These are phyloP conservation scores for Delphinella strobiligena DNA, from an alignment of 2,329 filamentous ascomycete genomes.

Conservation along the genomic window DNA sequence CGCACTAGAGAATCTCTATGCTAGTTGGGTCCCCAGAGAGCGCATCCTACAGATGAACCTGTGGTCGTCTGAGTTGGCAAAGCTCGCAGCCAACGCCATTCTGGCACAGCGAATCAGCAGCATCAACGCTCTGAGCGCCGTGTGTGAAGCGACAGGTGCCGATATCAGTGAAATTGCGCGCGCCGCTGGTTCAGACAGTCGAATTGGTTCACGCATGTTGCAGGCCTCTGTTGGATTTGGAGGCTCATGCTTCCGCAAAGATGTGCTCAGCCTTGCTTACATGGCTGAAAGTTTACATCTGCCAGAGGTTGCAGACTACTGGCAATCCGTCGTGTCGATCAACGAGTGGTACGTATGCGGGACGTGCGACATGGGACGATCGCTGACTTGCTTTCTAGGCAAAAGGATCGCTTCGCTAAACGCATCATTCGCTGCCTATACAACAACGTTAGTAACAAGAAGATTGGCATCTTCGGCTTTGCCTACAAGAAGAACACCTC, in stretches of 20 bases:
- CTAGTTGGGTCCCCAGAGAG: slow-evolving; percentile 54
- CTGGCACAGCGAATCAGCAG: slow-evolving; percentile 69
- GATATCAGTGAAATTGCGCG: slow-evolving; percentile 61
- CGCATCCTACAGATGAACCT: slow-evolving; percentile 62
- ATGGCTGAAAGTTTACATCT: slow-evolving; percentile 58
- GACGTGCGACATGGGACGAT: too few species aligned
- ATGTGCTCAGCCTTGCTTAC: slow-evolving; percentile 62
- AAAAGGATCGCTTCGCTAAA: slow-evolving; percentile 55
- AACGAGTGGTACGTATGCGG: slow-evolving; percentile 62
- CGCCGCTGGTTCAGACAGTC: slow-evolving; percentile 53
- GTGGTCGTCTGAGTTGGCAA: slow-evolving; percentile 68
- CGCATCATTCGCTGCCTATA: slow-evolving; percentile 56
- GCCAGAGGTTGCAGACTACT: slow-evolving; percentile 62
- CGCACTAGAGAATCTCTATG: slow-evolving; percentile 54
- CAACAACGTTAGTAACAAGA: slow-evolving; percentile 58
- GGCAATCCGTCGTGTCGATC: slow-evolving; percentile 61
- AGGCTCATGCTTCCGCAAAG: slow-evolving; percentile 73
- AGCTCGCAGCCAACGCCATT: slow-evolving; percentile 70
- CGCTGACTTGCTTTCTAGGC: slow-evolving; percentile 16
- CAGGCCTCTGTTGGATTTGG: slow-evolving; percentile 68
- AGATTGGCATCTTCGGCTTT: slow-evolving; percentile 59
- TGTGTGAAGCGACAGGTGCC: slow-evolving; percentile 65
- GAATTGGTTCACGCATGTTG: slow-evolving; percentile 62
- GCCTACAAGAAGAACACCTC: slow-evolving; percentile 72
- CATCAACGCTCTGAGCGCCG: slow-evolving; percentile 70